Evolutionary conservation across 2,329 filamentous ascomycete genomes (phyloP), one percentile per base, ranked within the genome.

Genomic region (Alternaria incomplexa): DNA sequence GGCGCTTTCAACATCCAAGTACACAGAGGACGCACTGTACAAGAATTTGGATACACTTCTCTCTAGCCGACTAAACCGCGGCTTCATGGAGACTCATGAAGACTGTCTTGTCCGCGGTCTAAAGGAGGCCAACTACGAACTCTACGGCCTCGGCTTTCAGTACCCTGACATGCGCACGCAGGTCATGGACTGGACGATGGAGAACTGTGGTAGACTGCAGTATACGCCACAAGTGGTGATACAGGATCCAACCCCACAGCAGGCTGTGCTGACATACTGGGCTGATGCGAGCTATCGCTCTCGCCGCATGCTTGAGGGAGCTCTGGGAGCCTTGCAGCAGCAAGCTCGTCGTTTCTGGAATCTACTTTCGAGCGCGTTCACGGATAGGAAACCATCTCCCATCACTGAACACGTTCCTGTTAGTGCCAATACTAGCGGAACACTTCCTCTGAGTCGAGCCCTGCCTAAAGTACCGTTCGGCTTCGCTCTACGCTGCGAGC

Each of bases 71-170:
- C 60, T 76, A 9, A 40, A 48, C 5, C 59, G 59, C 43, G 25
- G 45, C 10, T 61, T 62, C 43, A 65, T 69, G 51, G 75, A 77
- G 46, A 69, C 56, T 3, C 64, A 78, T 28, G 61, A 69, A 12
- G 54, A 73, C 9, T 78, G 75, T 44, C 70, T 77, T 12, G 64
- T 56, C 9, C 73, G 73, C 10, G 73, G 70, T 10, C 62, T 73
- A 7, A 40, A 48, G 3, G 13, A 44, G 5, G 71, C 65, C 3
- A 32, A 74, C n/a, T 12, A 47, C 2, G 47, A 66, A 4, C 65
- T 70, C 13, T 30, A 52, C 32, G 62, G 56, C 5, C 5, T 61
- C 5, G 61, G 65, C 1, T 74, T 70, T 28, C 50, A 50, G 7
- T 66, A 69, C 50, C 45, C 64, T 4, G 54, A 71, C 5, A 52